These are phyloP conservation scores for Trametes meyenii DNA, from an alignment of 768 basidiomycete genomes.

Conservation along the genomic window DNA sequence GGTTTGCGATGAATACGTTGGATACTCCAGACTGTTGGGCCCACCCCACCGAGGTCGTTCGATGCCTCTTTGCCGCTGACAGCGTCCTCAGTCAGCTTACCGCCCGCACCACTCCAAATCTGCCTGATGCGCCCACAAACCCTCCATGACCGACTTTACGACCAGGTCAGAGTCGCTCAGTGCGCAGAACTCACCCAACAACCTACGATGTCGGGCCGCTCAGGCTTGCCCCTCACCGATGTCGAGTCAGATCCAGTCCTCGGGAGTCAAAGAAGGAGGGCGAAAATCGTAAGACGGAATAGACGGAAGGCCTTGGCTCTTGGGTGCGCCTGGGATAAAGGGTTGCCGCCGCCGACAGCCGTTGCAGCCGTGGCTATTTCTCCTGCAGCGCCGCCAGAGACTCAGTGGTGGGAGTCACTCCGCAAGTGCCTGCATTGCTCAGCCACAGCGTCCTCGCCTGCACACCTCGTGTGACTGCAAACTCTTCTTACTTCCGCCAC, in stretches of 20 bases:
- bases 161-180: not conserved
- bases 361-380: not conserved
- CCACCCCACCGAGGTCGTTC: too few species aligned
- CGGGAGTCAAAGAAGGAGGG: not conserved
- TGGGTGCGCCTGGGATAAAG: not conserved
- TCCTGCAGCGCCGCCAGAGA: not conserved
- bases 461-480: conserved; percentile 4
- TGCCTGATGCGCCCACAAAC: not conserved
- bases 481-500: conserved; percentile 3
- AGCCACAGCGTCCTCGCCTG: conserved; percentile 9
- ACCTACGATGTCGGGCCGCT: conserved; percentile 5
- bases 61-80: too few species aligned
- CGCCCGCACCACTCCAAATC: too few species aligned
- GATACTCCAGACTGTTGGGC: too few species aligned
- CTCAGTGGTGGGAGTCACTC: conserved; percentile 11
- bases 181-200: not conserved
- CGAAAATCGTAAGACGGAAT: conserved; percentile 11
- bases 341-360: not conserved
- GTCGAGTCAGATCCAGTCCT: conserved; percentile 12
- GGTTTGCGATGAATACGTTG: too few species aligned
- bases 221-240: conserved; percentile 3
- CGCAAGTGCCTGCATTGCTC: not conserved
- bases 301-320: conserved; percentile 6
- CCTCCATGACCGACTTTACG: too few species aligned
- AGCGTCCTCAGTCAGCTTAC: too few species aligned